A percentile compares a stretch with the other conserved stretches of the same genome.
Evolutionary conservation across 495 filamentous ascomycete genomes (phyloP).

Genomic region (Lasiosphaeriaceae sp.): DNA sequence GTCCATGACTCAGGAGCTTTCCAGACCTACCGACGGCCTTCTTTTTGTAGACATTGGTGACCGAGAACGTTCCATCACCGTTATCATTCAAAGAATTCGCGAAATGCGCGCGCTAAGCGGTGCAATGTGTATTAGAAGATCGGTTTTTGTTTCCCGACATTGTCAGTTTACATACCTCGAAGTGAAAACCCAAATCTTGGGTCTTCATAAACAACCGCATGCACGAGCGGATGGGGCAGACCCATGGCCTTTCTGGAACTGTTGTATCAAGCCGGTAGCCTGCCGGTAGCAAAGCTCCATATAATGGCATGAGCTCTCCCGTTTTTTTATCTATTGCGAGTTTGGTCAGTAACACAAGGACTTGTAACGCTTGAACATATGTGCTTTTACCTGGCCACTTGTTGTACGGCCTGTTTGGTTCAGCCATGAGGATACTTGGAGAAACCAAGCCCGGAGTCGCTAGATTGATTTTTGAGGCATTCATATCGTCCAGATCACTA

Average conservation of each 20-base stretch:
- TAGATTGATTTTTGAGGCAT: background rate
- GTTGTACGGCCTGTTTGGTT: slow-evolving; percentile 25
- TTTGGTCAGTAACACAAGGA: background rate
- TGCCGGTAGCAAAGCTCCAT: slow-evolving; percentile 21
- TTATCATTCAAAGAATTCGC: slow-evolving; percentile 32
- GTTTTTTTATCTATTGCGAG: background rate
- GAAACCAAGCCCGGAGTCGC: background rate
- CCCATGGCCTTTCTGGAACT: slow-evolving; percentile 13
- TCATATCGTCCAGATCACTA: too few species aligned
- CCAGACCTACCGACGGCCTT: slow-evolving; percentile 1
- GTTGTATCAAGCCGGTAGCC: slow-evolving; percentile 20
- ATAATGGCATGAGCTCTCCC: slow-evolving; percentile 2
- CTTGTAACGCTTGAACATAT: background rate
- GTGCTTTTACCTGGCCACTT: slow-evolving; percentile 24
- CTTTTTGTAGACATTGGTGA: slow-evolving; percentile 13
- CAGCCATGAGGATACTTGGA: slow-evolving; percentile 17
- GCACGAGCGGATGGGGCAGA: slow-evolving; percentile 25
- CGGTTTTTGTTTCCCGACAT: background rate
- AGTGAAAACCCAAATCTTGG: slow-evolving; percentile 21
- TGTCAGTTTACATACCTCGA: slow-evolving; percentile 11
- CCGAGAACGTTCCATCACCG: slow-evolving; percentile 31
- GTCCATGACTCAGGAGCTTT: slow-evolving; percentile 7
- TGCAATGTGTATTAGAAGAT: background rate
- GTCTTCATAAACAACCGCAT: slow-evolving; percentile 6
- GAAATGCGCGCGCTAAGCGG: slow-evolving; percentile 24